A percentile compares a stretch with the other conserved stretches of the same genome.
These are phyloP conservation scores for Serendipita vermifera DNA, from an alignment of 768 basidiomycete genomes.

Conservation along the genomic window DNA sequence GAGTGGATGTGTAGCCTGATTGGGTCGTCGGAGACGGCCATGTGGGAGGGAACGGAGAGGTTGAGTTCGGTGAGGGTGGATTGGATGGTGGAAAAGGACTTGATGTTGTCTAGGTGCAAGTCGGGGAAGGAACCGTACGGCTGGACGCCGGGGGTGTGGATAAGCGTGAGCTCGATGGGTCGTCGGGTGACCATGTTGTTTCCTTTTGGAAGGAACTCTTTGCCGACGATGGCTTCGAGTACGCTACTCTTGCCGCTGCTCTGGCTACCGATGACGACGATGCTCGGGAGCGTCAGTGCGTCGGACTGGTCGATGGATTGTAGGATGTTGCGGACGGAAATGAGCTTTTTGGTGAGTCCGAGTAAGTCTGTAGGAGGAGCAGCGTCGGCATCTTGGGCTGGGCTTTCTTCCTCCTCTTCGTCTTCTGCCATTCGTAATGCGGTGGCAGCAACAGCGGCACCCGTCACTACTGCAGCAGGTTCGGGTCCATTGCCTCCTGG, in stretches of 20 bases:
- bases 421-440: slow-evolving; percentile 57
- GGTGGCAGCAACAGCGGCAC: slow-evolving; percentile 65
- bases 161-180: slow-evolving; percentile 93
- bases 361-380: slow-evolving; percentile 69
- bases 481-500: slow-evolving; percentile 22
- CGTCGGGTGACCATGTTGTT: slow-evolving; percentile 99
- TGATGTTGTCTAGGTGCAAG: slow-evolving; percentile 77
- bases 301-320: slow-evolving; percentile 94
- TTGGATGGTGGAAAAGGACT: slow-evolving; percentile 85
- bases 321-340: slow-evolving; percentile 91
- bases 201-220: slow-evolving; percentile 98
- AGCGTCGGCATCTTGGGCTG: slow-evolving; percentile 11
- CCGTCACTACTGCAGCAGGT: slow-evolving; percentile 45
- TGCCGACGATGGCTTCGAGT: slow-evolving; percentile 91
- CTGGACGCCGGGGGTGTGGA: slow-evolving; percentile 65
- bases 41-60: slow-evolving; percentile 75
- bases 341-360: slow-evolving; percentile 87
- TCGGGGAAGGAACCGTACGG: slow-evolving; percentile 89
- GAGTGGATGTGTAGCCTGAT: slow-evolving; percentile 97
- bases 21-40: slow-evolving; percentile 87
- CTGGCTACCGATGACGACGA: slow-evolving; percentile 97
- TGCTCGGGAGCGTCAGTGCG: slow-evolving; percentile 85
- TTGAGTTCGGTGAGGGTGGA: slow-evolving; percentile 90
- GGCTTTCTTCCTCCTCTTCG: slow-evolving; percentile 25
- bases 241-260: slow-evolving; percentile 98